phyloP scores from a whole-genome alignment of 495 filamentous ascomycete species.

The Podospora didyma region DNA sequence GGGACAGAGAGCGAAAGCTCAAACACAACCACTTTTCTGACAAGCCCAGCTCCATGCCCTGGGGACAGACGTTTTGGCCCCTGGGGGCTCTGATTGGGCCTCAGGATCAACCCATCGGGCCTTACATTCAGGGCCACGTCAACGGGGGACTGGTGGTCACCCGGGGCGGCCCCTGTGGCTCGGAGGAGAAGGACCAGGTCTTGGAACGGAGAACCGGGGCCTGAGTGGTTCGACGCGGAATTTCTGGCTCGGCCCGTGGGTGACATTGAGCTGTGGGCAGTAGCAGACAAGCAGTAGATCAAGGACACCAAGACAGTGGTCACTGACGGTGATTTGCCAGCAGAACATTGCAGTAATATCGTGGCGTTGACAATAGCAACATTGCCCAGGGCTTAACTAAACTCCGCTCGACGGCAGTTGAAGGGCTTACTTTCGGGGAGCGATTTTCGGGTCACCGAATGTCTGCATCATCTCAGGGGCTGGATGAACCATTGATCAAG shows the following conservation, averaged over 20 bases:
- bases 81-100: slow-evolving; percentile 9
- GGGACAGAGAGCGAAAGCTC: slow-evolving; percentile 1
- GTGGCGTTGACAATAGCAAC: no score
- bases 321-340: not conserved
- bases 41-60: not conserved
- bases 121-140: slow-evolving; percentile 18
- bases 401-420: no score
- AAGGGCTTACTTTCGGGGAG: no score
- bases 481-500: no score
- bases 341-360: not conserved
- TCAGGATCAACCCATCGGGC: not conserved
- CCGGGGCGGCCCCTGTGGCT: slow-evolving; percentile 1
- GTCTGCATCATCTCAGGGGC: no score
- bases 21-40: not conserved
- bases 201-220: not conserved
- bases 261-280: not conserved
- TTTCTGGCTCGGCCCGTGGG: not conserved
- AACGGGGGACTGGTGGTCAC: slow-evolving; percentile 8
- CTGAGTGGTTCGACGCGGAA: no score
- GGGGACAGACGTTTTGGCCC: not conserved
- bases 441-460: no score
- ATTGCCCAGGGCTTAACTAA: no score
- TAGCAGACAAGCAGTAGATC: not conserved
- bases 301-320: no score
- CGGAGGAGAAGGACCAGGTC: slow-evolving; percentile 7